Base-by-base conservation (phyloP, 176 grass and related monocot species). In the Triticum monococcum region DNA sequence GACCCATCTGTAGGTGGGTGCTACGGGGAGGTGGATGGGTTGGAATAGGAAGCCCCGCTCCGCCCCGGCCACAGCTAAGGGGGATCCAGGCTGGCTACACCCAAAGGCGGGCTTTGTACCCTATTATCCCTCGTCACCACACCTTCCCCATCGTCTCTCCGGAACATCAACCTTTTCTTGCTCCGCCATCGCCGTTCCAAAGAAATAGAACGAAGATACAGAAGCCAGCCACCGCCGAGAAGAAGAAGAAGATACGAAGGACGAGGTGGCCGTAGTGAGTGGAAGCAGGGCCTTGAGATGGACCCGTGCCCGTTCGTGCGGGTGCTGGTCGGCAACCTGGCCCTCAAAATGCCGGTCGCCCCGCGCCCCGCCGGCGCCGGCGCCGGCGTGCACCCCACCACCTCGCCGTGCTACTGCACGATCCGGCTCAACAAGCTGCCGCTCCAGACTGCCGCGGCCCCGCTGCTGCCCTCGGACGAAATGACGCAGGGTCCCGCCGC, bases 291-390 rank as follows among this genome's bases (percentile, higher is more conserved):
- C 17, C 10, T 30, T 37, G 31, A 64, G 75, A 95, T 98, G 97
- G 97, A 98, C 82, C 97, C 97, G 75, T 98, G 94, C 85, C 97
- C 91, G 68, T 98, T 90, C 90, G 94, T 98, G 72, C 90, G 94
- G 89, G 94, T 98, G 80, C 84, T 98, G 66, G 92, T 98, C 45
- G 94, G 94, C 31, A 96, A 94, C 88, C 71, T 98, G 0, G 88
- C 94, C 12, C 87, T 98, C 1, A 98, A 96, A 68, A 85, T 98
- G 45, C 97, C 91, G 18, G 68, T 85, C 3, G 31, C 91, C 5
- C 41, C 91, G 4, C 85, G 89, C 26, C 66, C 83, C 1, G 83
- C 72, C 12, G 76, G 89, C 0, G 40, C 91, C 31, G 64, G 90
- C 7, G 79, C 91, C 8, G 95, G 93, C 2, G 96, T 98, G 8